Percentiles rank a stretch among this genome's conserved stretches.
These are phyloP conservation scores for Hymenoscyphus occultus DNA, from an alignment of 2,329 filamentous ascomycete genomes.

Conservation along the genomic window DNA sequence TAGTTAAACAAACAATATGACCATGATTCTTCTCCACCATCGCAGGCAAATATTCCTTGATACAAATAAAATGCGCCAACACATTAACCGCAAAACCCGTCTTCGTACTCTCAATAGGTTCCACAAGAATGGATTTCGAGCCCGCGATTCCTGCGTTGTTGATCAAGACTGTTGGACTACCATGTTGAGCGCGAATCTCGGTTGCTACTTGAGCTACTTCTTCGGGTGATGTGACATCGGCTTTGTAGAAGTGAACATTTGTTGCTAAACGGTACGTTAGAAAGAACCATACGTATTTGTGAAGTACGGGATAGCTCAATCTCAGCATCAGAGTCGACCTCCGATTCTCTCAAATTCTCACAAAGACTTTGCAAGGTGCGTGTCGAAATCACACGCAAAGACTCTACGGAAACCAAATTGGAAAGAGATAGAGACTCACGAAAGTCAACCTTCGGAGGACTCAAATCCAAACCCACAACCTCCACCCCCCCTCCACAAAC, in stretches of 20 bases:
- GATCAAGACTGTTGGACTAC: conserved; percentile 66
- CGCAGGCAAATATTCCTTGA: conserved; percentile 63
- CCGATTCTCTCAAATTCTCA: no score
- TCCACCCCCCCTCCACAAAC: conserved; percentile 53
- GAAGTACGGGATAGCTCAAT: not conserved
- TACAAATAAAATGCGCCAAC: conserved; percentile 63
- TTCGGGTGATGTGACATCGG: conserved; percentile 62
- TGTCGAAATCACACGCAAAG: no score
- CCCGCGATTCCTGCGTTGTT: conserved; percentile 69
- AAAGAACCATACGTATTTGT: not conserved
- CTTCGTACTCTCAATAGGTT: conserved; percentile 56
- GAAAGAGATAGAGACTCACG: conserved; percentile 38
- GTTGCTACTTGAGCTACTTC: conserved; percentile 51
- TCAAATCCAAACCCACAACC: conserved; percentile 72
- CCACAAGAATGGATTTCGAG: conserved; percentile 59
- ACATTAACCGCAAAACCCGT: conserved; percentile 71
- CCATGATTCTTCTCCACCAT: conserved; percentile 66
- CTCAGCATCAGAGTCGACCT: no score
- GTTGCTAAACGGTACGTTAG: conserved; percentile 21
- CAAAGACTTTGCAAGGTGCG: no score
- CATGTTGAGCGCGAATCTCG: conserved; percentile 53
- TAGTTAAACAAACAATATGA: conserved; percentile 69
- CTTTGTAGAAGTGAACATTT: conserved; percentile 65
- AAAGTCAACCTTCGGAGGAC: conserved; percentile 61
- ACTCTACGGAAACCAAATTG: no score